A percentile compares a stretch with the other conserved stretches of the same genome.
Evolutionary conservation across 1,284 basidiomycete genomes (phyloP).

Genomic region (Sanghuangporus weigelae): DNA sequence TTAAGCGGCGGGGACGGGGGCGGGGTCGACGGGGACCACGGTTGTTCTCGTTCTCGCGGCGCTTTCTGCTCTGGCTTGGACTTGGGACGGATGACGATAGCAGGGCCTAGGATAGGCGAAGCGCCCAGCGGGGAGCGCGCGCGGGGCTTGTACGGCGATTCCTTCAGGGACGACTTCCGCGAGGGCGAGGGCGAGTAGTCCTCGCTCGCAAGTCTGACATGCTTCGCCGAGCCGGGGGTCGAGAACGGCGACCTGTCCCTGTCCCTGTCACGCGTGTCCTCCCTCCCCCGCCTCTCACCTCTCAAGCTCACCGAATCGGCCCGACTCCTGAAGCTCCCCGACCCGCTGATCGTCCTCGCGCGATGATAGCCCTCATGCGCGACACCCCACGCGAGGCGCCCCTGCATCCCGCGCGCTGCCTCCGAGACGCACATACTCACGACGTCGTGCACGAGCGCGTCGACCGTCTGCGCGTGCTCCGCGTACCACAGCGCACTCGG

Average conservation of each 20-base stretch:
- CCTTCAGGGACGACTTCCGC: neutral
- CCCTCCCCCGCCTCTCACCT: conserved; percentile 7
- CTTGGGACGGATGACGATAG: conserved; percentile 5
- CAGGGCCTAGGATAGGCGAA: conserved; percentile 6
- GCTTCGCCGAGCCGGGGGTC: neutral
- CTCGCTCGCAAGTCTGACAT: neutral
- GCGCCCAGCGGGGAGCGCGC: conserved; percentile 14
- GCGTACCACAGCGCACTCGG: conserved; percentile 13
- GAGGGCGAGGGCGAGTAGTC: conserved; percentile 3
- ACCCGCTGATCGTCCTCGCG: neutral
- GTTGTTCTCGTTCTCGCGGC: neutral
- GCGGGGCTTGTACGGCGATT: conserved; percentile 8
- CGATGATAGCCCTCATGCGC: neutral
- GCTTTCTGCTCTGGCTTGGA: neutral
- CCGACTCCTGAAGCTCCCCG: neutral
- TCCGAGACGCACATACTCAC: conserved; percentile 9
- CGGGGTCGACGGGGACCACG: conserved; percentile 10
- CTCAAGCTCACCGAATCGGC: neutral
- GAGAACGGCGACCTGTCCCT: neutral
- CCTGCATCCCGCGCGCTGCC: neutral
- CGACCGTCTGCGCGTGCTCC: conserved; percentile 4
- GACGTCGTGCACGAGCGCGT: neutral
- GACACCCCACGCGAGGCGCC: neutral
- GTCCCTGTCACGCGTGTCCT: conserved; percentile 3
- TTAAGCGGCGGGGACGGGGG: conserved; percentile 11